phyloP scores from a whole-genome alignment of 768 basidiomycete species.

The Tulasnella sp. region DNA sequence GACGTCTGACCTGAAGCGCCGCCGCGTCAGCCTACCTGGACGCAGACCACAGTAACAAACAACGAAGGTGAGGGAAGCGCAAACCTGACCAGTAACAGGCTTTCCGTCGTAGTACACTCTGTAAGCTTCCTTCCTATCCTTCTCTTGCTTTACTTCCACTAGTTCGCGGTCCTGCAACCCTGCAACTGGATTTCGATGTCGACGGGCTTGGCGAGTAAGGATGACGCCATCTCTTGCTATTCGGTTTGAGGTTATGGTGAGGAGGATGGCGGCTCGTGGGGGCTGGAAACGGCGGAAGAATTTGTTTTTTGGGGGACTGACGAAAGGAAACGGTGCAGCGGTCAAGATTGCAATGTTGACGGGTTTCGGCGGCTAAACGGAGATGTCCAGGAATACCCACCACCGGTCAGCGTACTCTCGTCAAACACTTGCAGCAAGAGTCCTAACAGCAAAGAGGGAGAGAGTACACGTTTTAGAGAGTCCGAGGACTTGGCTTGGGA shows the following conservation, averaged over 20 bases:
- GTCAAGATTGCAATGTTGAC: neutral
- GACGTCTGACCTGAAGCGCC: conserved; percentile 53
- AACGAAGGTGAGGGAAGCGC: neutral
- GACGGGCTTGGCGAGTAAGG: conserved; percentile 89
- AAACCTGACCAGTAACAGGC: conserved; percentile 87
- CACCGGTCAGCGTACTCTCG: neutral
- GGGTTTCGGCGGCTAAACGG: neutral
- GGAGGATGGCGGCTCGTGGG: neutral
- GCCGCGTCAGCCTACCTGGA: neutral
- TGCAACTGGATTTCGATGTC: conserved; percentile 90
- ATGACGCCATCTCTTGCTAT: conserved; percentile 48
- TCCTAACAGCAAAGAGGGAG: no score
- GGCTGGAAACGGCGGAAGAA: no score
- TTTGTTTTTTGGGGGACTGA: no score
- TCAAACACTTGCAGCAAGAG: no score
- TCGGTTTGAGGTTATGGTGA: neutral
- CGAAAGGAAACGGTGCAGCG: neutral
- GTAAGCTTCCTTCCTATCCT: conserved; percentile 78
- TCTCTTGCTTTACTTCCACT: conserved; percentile 80
- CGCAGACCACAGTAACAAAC: neutral
- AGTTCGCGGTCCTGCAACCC: conserved; percentile 86
- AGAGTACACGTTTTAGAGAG: no score
- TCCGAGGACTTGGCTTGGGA: no score
- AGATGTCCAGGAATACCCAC: neutral
- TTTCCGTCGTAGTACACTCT: conserved; percentile 98